Evolutionary conservation across 768 basidiomycete species (phyloP).

Genomic region (Kwoniella sp.): DNA sequence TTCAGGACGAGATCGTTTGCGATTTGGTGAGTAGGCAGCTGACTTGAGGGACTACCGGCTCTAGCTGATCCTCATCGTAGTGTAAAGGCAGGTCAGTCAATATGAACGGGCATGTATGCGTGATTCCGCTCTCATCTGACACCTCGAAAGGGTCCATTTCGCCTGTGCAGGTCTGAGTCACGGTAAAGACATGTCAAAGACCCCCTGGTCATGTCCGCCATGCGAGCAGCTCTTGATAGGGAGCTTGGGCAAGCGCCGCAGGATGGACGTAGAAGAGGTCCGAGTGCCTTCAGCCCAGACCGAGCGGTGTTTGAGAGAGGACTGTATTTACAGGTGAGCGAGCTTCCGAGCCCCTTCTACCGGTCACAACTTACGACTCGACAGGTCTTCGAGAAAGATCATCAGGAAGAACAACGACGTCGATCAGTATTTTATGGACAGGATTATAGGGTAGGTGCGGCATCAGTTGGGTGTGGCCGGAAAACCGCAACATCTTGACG

Average conservation of each 20-base stretch:
- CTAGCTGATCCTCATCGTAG: not conserved
- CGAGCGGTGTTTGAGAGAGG: constrained; percentile 13
- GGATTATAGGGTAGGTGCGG: constrained; percentile 3
- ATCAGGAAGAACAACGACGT: constrained; percentile 17
- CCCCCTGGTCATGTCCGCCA: constrained; percentile 19
- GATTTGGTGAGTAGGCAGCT: constrained; percentile 5
- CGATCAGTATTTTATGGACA: constrained; percentile 11
- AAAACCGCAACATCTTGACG: too few relatives aligned
- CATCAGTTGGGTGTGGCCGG: not conserved
- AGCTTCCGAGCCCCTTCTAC: not conserved
- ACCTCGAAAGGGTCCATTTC: constrained; percentile 13
- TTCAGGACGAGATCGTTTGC: constrained; percentile 10
- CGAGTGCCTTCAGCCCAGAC: constrained; percentile 4
- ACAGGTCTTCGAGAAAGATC: constrained; percentile 5
- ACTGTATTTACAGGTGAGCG: constrained; percentile 16
- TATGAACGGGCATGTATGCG: not conserved
- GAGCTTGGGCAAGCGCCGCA: too few relatives aligned
- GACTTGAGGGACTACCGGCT: too few relatives aligned
- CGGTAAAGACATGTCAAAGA: constrained; percentile 3
- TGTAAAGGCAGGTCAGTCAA: not conserved
- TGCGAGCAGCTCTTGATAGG: constrained; percentile 7
- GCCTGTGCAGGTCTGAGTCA: constrained; percentile 16
- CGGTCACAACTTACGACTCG: not conserved
- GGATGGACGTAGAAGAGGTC: not conserved
- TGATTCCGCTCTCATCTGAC: not conserved